These are phyloP conservation scores for Amaranthus tricolor DNA, from an alignment of 179 eudicot species.

Conservation along the genomic window DNA sequence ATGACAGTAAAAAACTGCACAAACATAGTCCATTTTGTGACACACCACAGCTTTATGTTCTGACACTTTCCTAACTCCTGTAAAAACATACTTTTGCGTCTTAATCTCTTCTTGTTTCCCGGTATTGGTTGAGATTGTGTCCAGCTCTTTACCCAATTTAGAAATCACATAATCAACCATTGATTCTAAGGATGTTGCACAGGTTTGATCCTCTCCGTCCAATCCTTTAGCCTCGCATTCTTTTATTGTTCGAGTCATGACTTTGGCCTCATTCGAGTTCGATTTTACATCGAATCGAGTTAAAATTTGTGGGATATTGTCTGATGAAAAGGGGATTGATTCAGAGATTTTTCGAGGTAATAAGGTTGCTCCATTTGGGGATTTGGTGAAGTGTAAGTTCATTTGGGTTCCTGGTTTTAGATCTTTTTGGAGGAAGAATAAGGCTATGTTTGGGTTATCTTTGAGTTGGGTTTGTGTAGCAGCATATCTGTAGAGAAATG, in stretches of 20 bases:
- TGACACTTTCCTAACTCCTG: constrained; percentile 30
- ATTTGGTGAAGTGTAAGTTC: constrained; percentile 51
- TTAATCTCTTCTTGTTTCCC: constrained; percentile 17
- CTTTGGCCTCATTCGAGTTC: constrained; percentile 45
- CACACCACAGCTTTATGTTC: constrained; percentile 42
- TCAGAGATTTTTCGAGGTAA: constrained; percentile 51
- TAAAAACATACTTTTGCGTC: constrained; percentile 35
- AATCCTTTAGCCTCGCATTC: constrained; percentile 53
- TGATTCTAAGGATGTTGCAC: constrained; percentile 79
- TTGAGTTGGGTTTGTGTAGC: constrained; percentile 60
- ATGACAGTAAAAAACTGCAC: constrained; percentile 78
- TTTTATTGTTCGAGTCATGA: constrained; percentile 44
- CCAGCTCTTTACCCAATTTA: constrained; percentile 45
- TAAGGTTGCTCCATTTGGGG: constrained; percentile 37
- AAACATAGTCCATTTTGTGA: constrained; percentile 59
- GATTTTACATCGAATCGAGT: constrained; percentile 40
- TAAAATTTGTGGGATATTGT: constrained; percentile 36
- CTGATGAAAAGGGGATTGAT: constrained; percentile 68
- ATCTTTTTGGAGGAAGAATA: constrained; percentile 64
- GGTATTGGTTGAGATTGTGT: constrained; percentile 40
- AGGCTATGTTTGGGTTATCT: constrained; percentile 54
- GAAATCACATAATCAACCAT: constrained; percentile 69
- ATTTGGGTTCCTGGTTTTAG: constrained; percentile 47
- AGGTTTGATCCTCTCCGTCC: constrained; percentile 57
- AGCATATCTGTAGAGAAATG: constrained; percentile 51